Conservation (phyloP, 2,329 filamentous ascomycete species). For the Penicillium sp. region DNA sequence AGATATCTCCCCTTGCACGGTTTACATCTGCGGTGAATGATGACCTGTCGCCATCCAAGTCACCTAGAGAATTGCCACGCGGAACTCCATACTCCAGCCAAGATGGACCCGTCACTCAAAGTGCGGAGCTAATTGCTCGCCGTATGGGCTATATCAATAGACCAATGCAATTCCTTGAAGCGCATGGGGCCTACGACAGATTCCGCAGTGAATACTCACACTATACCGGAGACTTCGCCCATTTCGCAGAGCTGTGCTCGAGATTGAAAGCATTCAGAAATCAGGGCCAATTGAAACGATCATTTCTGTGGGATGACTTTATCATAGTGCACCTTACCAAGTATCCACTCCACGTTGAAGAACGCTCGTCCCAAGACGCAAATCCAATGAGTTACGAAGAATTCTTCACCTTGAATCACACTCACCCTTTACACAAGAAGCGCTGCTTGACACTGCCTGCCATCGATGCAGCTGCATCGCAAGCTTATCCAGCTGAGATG, state of each 20-base stretch:
- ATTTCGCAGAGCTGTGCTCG: constrained; percentile 45
- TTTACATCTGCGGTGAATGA: constrained; percentile 11
- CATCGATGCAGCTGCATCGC: constrained; percentile 35
- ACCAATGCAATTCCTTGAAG: constrained; percentile 23
- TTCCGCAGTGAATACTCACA: constrained; percentile 45
- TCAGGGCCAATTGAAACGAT: constrained; percentile 36
- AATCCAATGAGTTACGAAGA: constrained; percentile 40
- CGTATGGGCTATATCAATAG: constrained; percentile 28
- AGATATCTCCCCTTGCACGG: constrained; percentile 17
- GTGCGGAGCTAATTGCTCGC: constrained; percentile 22
- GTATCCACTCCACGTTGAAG: constrained; percentile 41
- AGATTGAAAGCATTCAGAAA: constrained; percentile 39
- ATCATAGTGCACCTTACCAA: constrained; percentile 44
- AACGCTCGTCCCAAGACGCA: constrained; percentile 28
- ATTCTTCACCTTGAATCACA: constrained; percentile 42
- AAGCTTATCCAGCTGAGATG: constrained; percentile 15
- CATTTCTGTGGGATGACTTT: constrained; percentile 53
- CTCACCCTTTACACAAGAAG: constrained; percentile 38
- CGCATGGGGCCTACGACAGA: constrained; percentile 37
- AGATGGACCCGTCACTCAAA: constrained; percentile 1
- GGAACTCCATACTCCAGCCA: neutral
- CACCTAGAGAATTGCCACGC: neutral
- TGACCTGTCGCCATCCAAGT: constrained; percentile 20
- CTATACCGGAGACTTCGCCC: constrained; percentile 42
- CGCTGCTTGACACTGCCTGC: constrained; percentile 40